Evolutionary conservation across 2,329 filamentous ascomycete species (phyloP).

Genomic region (Nemania bipapillata): DNA sequence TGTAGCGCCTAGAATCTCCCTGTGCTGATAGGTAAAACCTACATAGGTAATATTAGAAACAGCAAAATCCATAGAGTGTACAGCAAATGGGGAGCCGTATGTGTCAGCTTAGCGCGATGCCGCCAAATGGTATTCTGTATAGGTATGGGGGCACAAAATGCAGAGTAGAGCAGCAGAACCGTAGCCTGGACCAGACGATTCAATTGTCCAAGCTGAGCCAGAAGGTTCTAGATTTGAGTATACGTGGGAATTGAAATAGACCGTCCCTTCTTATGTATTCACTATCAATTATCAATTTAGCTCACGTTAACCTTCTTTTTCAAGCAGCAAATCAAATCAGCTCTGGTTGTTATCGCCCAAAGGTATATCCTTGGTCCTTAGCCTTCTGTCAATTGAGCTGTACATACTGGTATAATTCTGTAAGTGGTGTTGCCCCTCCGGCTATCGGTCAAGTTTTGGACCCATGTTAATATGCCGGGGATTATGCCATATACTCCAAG

Average conservation of each 20-base stretch:
- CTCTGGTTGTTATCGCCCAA: background rate
- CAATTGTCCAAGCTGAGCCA: too few species aligned
- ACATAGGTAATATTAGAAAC: too few species aligned
- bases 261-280: background rate
- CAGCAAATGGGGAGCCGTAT: background rate
- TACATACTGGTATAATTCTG: too few species aligned
- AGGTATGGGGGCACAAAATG: too few species aligned
- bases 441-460: slow-evolving; percentile 4
- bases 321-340: background rate
- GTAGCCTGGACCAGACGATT: too few species aligned
- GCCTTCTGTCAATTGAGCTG: background rate
- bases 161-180: background rate
- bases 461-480: slow-evolving; percentile 18
- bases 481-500: slow-evolving; percentile 1
- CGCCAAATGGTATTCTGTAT: background rate
- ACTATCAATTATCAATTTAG: background rate
- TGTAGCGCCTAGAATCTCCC: slow-evolving; percentile 2
- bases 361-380: background rate
- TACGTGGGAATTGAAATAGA: background rate
- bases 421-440: slow-evolving; percentile 21
- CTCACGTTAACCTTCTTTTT: background rate
- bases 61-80: slow-evolving; percentile 12
- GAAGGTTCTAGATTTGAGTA: background rate
- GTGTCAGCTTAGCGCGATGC: background rate
- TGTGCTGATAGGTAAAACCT: slow-evolving; percentile 12